Conservation (phyloP, 768 basidiomycete genomes). For the Boletus sp. region DNA sequence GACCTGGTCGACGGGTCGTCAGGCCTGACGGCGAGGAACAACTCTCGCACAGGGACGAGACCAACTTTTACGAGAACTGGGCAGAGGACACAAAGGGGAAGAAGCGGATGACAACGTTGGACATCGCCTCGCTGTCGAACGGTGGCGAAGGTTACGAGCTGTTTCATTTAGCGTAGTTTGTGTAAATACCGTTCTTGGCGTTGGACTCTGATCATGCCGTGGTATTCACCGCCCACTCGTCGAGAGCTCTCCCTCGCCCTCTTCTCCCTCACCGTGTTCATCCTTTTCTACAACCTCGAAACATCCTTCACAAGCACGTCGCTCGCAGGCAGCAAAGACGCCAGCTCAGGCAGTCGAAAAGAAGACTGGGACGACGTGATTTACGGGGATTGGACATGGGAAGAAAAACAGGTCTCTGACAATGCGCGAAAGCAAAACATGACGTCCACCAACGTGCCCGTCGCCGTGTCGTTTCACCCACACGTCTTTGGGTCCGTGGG, state of each 20-base stretch:
- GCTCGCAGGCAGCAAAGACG: conserved; percentile 22
- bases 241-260: conserved; percentile 72
- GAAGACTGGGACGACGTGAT: conserved; percentile 58
- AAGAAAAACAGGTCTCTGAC: conserved; percentile 56
- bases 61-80: conserved; percentile 88
- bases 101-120: conserved; percentile 37
- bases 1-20: conserved; percentile 62
- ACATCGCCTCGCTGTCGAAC: conserved; percentile 27
- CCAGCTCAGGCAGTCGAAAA: conserved; percentile 31
- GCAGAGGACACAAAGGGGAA: conserved; percentile 73
- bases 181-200: not conserved
- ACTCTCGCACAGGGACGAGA: conserved; percentile 52
- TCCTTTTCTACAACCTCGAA: conserved; percentile 75
- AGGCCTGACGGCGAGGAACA: conserved; percentile 34
- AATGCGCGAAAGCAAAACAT: conserved; percentile 49
- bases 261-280: conserved; percentile 61
- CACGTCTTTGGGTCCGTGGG: conserved; percentile 24
- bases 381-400: conserved; percentile 70
- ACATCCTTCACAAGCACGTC: conserved; percentile 46
- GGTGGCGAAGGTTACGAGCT: conserved; percentile 9
- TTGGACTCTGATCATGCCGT: conserved; percentile 43
- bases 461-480: conserved; percentile 26
- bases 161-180: conserved; percentile 8
- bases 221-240: conserved; percentile 65
- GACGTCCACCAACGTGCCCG: conserved; percentile 14